Base-by-base conservation (phyloP, 2,329 filamentous ascomycete genomes). In the Penicillium griseofulvum region DNA sequence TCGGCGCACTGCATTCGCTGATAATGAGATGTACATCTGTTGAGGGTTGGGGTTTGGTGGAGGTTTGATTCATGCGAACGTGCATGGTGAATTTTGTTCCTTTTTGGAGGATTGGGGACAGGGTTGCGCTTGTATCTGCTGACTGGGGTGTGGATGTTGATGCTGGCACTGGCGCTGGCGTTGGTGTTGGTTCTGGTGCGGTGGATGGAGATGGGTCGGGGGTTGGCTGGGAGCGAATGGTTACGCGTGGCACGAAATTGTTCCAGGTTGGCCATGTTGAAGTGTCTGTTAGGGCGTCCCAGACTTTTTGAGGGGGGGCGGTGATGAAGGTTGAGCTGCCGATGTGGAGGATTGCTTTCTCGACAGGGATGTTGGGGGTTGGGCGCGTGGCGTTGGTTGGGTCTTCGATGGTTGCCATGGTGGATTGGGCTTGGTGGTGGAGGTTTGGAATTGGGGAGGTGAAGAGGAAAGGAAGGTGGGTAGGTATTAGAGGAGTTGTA, bases 251-350 rank as follows among this genome's bases (percentile, higher is more conserved):
- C 6, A 77, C 69, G 62, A 80, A 80, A 7, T 68, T 68, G 59
- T 80, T 81, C 79, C 79, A 81, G 44, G 72, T 62, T 22, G 72
- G 70, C 74, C 75, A 81, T 48, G 73, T 76, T 22, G 76, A 73
- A 28, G 76, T 76, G 63, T 80, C 70, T 46, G 75, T 69, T 4
- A 80, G 64, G 9, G 71, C 70, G 24, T 74, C 66, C 71, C 77
- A 79, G 56, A 80, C 74, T n/a, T 70, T 63, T 22, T 70, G 59
- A 3, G 76, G 68, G 9, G 76, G 70, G 1, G 77, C 77, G 41
- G 67, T 61, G 64, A 80, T 78, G 31, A 64, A 59, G 42, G 63
- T 70, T 49, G 72, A 68, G 64, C 69, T 71, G 52, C 69, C 63
- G 54, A 71, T 55, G 57, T 70, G 64, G 39, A 71, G 60, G 43